A percentile compares a stretch with the other conserved stretches of the same genome.
Evolutionary conservation across 2,329 filamentous ascomycete species (phyloP).

Genomic region (Diplocarpon mali): DNA sequence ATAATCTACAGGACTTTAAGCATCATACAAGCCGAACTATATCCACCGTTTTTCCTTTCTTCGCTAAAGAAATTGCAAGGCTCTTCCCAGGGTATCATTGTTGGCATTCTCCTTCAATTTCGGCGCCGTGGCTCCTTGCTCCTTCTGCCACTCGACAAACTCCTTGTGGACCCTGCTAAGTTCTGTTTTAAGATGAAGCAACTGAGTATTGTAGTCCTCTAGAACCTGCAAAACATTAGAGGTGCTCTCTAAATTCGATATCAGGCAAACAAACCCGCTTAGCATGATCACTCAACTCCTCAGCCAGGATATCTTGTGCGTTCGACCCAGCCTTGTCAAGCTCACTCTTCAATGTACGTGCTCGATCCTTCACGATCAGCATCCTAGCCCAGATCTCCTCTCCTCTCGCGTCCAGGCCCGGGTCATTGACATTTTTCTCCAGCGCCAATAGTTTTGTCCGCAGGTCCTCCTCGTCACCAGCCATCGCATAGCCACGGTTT

Average conservation of each 20-base stretch:
- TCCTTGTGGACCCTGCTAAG: conserved; percentile 41
- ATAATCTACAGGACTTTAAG: background rate
- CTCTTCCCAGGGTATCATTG: conserved; percentile 10
- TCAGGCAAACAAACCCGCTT: conserved; percentile 52
- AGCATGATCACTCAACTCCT: conserved; percentile 59
- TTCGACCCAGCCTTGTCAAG: conserved; percentile 54
- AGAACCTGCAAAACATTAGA: conserved; percentile 45
- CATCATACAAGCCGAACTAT: background rate
- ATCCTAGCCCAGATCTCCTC: conserved; percentile 81
- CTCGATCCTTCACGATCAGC: conserved; percentile 62
- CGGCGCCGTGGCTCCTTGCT: conserved; percentile 20
- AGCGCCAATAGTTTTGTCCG: conserved; percentile 59
- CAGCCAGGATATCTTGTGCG: conserved; percentile 48
- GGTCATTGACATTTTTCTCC: conserved; percentile 62
- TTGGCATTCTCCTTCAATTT: conserved; percentile 8
- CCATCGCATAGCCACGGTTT: conserved; percentile 72
- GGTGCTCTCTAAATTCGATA: conserved; percentile 3
- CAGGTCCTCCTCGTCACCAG: conserved; percentile 68
- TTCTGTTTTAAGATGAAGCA: conserved; percentile 62
- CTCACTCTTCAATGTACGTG: conserved; percentile 61
- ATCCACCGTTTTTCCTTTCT: background rate
- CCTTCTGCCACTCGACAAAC: conserved; percentile 40
- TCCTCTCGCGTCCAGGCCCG: conserved; percentile 61
- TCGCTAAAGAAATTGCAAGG: conserved; percentile 8
- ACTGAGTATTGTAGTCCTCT: conserved; percentile 71